Percentiles rank a stretch among this genome's conserved stretches.
Evolutionary conservation across 2,329 filamentous ascomycete genomes (phyloP).

Genomic region (Cephalotrichum gorgonifer): DNA sequence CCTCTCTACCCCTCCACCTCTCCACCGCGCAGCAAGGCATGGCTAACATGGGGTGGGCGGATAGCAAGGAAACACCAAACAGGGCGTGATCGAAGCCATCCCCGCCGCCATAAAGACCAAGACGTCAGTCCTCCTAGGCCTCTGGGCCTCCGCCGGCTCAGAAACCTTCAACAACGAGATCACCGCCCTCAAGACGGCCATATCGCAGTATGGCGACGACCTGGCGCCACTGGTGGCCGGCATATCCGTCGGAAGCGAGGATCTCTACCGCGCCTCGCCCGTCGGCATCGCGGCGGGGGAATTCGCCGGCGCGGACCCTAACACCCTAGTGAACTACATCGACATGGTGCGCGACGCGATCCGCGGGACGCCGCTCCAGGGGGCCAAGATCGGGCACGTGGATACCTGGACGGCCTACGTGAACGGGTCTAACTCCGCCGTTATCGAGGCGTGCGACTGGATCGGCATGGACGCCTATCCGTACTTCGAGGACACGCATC

Average conservation of each 20-base stretch:
- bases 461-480: conserved; percentile 78
- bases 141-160: conserved; percentile 68
- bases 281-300: conserved; percentile 54
- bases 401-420: conserved; percentile 80
- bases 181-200: conserved; percentile 57
- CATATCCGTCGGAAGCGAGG: conserved; percentile 80
- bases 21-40: background rate
- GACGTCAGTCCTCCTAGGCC: conserved; percentile 67
- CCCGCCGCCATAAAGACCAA: conserved; percentile 74
- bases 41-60: conserved; percentile 13
- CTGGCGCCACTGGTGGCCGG: conserved; percentile 62
- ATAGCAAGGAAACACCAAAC: conserved; percentile 54
- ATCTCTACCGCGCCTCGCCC: conserved; percentile 71
- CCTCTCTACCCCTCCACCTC: background rate
- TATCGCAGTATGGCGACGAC: conserved; percentile 54
- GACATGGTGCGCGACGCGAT: conserved; percentile 54
- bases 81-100: conserved; percentile 60
- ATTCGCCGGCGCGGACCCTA: conserved; percentile 52
- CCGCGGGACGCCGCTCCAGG: conserved; percentile 46
- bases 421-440: conserved; percentile 59
- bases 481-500: conserved; percentile 65
- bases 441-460: conserved; percentile 65
- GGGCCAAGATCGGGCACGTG: conserved; percentile 65
- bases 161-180: conserved; percentile 62
- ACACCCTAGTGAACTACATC: conserved; percentile 59